A percentile compares a stretch with the other conserved stretches of the same genome.
phyloP scores from a whole-genome alignment of 129 eudicot species.

The Arctium minus region DNA sequence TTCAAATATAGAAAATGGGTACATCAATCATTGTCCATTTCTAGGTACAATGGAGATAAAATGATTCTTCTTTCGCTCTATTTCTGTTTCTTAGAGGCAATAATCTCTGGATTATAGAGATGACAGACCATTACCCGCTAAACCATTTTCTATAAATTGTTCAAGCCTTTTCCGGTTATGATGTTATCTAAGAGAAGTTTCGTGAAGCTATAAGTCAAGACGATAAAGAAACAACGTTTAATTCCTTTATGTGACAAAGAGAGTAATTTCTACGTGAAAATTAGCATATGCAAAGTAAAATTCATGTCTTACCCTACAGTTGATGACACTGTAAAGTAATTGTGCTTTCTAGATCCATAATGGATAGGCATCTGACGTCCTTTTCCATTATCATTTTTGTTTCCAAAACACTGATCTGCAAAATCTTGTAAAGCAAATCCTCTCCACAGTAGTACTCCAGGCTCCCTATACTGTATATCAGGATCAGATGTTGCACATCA shows the following conservation, averaged over 20 bases:
- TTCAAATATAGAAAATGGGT: no score
- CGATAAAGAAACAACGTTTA: not conserved
- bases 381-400: conserved; percentile 73
- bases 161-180: not conserved
- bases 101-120: no score
- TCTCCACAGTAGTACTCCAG: conserved; percentile 93
- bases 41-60: not conserved
- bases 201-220: not conserved
- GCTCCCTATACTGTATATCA: conserved; percentile 85
- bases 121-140: no score
- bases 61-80: no score
- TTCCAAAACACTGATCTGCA: conserved; percentile 80
- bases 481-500: not conserved
- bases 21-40: no score
- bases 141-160: not conserved
- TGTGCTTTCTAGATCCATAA: conserved; percentile 81
- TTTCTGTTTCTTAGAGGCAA: no score
- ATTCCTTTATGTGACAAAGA: not conserved
- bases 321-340: conserved; percentile 81
- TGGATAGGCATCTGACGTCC: conserved; percentile 95
- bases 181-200: not conserved
- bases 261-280: not conserved
- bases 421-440: conserved; percentile 91
- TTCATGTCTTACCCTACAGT: conserved; percentile 69
- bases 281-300: not conserved